These are phyloP conservation scores for Carex pumila DNA, from an alignment of 176 grass and related monocot genomes.

Conservation along the genomic window DNA sequence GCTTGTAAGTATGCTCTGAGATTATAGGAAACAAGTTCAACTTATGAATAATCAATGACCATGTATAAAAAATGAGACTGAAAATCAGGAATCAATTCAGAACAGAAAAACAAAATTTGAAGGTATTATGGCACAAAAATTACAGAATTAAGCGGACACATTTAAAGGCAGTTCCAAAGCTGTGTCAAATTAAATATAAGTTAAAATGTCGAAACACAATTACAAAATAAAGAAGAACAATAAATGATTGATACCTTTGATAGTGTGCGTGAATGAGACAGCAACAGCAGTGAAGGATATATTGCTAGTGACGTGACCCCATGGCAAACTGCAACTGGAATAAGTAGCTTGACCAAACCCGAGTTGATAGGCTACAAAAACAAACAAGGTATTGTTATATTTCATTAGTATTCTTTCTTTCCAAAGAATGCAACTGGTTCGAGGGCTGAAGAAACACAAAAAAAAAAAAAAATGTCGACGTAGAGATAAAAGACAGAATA, in stretches of 20 bases:
- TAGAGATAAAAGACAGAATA: too few species aligned
- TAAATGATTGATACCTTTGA: slow-evolving; percentile 60
- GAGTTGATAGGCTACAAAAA: slow-evolving; percentile 69
- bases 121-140: too few species aligned
- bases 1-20: too few species aligned
- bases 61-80: too few species aligned
- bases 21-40: too few species aligned
- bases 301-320: slow-evolving; percentile 94
- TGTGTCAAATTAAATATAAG: slow-evolving; percentile 24
- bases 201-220: slow-evolving; percentile 12
- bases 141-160: slow-evolving; percentile 47
- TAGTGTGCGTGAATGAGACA: slow-evolving; percentile 94
- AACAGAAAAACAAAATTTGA: too few species aligned
- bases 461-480: too few species aligned
- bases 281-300: slow-evolving; percentile 92
- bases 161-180: slow-evolving; percentile 99
- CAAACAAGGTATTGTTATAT: not conserved
- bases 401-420: not conserved
- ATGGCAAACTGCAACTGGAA: slow-evolving; percentile 90
- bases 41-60: too few species aligned
- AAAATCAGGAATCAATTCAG: too few species aligned
- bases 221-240: slow-evolving; percentile 12
- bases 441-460: not conserved
- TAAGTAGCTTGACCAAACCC: slow-evolving; percentile 73
- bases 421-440: not conserved